Conservation (phyloP, 1,284 basidiomycete genomes). For the Irpex sp. region DNA sequence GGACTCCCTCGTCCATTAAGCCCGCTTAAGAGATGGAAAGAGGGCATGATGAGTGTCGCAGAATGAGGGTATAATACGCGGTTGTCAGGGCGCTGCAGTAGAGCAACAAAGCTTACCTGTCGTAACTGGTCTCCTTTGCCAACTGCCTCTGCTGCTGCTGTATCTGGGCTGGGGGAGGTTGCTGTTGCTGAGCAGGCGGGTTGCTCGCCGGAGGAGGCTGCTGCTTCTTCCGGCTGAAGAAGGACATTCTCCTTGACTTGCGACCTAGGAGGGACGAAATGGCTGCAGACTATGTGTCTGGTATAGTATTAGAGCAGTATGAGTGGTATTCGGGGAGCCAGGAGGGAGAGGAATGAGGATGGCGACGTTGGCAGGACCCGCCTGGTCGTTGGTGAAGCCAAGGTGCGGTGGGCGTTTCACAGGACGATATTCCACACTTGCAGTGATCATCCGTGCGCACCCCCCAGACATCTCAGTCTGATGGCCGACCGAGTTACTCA, state of each 20-base stretch:
- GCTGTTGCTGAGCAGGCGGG: constrained; percentile 49
- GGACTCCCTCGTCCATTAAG: constrained; percentile 30
- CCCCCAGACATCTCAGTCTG: not conserved
- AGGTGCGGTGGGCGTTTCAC: constrained; percentile 3
- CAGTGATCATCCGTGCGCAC: not conserved
- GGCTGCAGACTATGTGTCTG: constrained; percentile 28
- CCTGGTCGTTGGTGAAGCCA: constrained; percentile 17
- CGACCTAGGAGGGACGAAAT: constrained; percentile 54
- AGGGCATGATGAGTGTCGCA: constrained; percentile 14
- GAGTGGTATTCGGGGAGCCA: constrained; percentile 7
- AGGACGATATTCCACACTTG: not conserved
- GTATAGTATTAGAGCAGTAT: constrained; percentile 12
- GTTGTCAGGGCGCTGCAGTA: constrained; percentile 10
- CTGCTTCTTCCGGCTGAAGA: constrained; percentile 84
- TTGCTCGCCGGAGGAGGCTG: constrained; percentile 39
- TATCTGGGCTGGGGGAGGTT: constrained; percentile 27
- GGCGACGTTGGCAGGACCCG: constrained; percentile 23
- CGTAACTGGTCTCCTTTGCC: constrained; percentile 29
- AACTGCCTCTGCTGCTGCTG: constrained; percentile 30
- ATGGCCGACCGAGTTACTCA: not conserved
- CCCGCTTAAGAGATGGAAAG: constrained; percentile 21
- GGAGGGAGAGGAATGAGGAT: constrained; percentile 8
- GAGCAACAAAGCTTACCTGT: constrained; percentile 22
- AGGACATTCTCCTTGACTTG: constrained; percentile 77
- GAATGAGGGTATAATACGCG: constrained; percentile 8